Evolutionary conservation across 2,329 filamentous ascomycete genomes (phyloP).

Genomic region (Metarhizium robertsii): DNA sequence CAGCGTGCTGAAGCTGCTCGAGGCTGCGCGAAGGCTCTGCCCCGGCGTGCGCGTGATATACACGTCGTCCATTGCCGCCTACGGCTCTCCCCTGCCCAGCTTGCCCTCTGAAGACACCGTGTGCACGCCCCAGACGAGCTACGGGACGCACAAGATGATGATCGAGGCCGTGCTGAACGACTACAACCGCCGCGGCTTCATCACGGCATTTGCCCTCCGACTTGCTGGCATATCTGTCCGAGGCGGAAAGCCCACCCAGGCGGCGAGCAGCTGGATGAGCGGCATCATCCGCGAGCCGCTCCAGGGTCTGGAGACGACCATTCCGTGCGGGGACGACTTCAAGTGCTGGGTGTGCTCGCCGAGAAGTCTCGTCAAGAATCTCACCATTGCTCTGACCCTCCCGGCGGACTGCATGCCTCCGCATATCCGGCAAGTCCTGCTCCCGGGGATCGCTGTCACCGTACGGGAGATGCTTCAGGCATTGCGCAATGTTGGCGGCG

Average conservation of each 20-base stretch:
- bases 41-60: slow-evolving; percentile 46
- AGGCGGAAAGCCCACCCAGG: slow-evolving; percentile 49
- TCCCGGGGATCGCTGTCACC: slow-evolving; percentile 41
- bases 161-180: slow-evolving; percentile 35
- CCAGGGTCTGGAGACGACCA: slow-evolving; percentile 32
- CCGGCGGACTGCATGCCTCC: slow-evolving; percentile 25
- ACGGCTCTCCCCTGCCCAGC: slow-evolving; percentile 38
- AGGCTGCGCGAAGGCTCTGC: slow-evolving; percentile 32
- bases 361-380: slow-evolving; percentile 36
- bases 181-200: slow-evolving; percentile 37
- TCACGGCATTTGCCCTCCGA: slow-evolving; percentile 47
- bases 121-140: slow-evolving; percentile 47
- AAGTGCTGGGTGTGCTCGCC: slow-evolving; percentile 44
- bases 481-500: slow-evolving; percentile 36
- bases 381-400: slow-evolving; percentile 34
- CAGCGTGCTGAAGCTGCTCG: slow-evolving; percentile 41
- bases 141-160: slow-evolving; percentile 54
- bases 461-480: slow-evolving; percentile 45
- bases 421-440: slow-evolving; percentile 34
- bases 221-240: slow-evolving; percentile 53
- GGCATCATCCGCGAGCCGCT: slow-evolving; percentile 52
- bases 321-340: slow-evolving; percentile 37
- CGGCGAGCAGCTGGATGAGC: slow-evolving; percentile 50
- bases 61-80: slow-evolving; percentile 49
- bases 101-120: slow-evolving; percentile 31